Evolutionary conservation across 2,329 filamentous ascomycete genomes (phyloP).

Genomic region (Ophiocordyceps robertsii): DNA sequence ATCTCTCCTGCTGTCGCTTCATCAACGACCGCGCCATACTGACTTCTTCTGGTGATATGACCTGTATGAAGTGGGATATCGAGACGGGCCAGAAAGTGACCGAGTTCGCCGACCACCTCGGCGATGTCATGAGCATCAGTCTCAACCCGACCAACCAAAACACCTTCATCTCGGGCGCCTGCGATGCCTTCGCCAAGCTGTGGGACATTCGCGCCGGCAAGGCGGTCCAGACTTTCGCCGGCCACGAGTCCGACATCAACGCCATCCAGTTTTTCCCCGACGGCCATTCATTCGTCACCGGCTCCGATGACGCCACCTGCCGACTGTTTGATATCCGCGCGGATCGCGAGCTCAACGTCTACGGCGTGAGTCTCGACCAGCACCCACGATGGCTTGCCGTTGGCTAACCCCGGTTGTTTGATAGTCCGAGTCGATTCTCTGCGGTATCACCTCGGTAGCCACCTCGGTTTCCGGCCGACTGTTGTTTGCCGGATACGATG

Average conservation of each 20-base stretch:
- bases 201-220: conserved; percentile 99
- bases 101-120: conserved; percentile 95
- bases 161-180: conserved; percentile 98
- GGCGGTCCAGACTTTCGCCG: conserved; percentile 96
- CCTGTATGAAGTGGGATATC: conserved; percentile 99
- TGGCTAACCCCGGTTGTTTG: conserved; percentile 6
- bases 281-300: conserved; percentile 94
- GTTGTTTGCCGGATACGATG: conserved; percentile 94
- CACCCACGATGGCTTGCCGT: neutral
- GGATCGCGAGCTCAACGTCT: conserved; percentile 63
- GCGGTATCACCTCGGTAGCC: conserved; percentile 94
- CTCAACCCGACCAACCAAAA: conserved; percentile 99
- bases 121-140: conserved; percentile 99
- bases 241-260: conserved; percentile 98
- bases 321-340: conserved; percentile 95
- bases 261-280: conserved; percentile 99
- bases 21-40: conserved; percentile 97
- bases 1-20: conserved; percentile 95
- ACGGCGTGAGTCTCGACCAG: conserved; percentile 38
- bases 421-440: conserved; percentile 92
- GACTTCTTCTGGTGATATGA: conserved; percentile 98
- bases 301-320: conserved; percentile 95
- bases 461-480: conserved; percentile 94
- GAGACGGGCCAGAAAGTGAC: conserved; percentile 95
- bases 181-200: conserved; percentile 94